These are phyloP conservation scores for Xylariaceae sp. DNA, from an alignment of 2,329 filamentous ascomycete genomes.

Conservation along the genomic window DNA sequence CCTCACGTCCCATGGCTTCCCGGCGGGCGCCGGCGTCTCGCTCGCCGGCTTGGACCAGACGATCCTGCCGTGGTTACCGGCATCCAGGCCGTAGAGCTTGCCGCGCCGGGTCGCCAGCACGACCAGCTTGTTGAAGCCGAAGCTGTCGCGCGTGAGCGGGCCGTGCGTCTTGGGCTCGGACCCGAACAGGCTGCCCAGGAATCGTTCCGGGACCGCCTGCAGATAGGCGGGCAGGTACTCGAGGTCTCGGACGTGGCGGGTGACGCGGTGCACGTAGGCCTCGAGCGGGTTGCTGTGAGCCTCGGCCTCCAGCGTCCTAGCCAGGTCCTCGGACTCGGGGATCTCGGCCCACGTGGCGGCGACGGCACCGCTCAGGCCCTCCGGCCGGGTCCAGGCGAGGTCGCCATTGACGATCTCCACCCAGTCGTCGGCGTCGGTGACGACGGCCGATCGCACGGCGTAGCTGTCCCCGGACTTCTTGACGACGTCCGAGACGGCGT, in stretches of 20 bases:
- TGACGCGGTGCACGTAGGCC: constrained; percentile 84
- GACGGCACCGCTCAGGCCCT: constrained; percentile 72
- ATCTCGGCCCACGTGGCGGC: constrained; percentile 76
- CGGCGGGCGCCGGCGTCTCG: constrained; percentile 42
- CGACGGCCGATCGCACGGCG: constrained; percentile 69
- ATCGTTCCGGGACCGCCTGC: constrained; percentile 56
- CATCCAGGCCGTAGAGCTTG: constrained; percentile 72
- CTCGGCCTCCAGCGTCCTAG: constrained; percentile 76
- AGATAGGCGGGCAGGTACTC: constrained; percentile 69
- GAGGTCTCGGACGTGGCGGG: constrained; percentile 73
- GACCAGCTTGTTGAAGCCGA: constrained; percentile 83
- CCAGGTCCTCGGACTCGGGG: constrained; percentile 64
- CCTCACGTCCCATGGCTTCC: constrained; percentile 57
- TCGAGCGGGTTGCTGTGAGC: constrained; percentile 70
- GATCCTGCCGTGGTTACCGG: constrained; percentile 63
- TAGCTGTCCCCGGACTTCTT: constrained; percentile 60
- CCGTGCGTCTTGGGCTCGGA: constrained; percentile 37
- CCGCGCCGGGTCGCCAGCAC: constrained; percentile 74
- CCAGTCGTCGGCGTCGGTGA: constrained; percentile 67
- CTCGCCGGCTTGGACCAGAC: constrained; percentile 66
- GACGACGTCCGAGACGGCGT: constrained; percentile 76
- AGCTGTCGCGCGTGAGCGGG: constrained; percentile 59
- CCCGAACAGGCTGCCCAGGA: constrained; percentile 59
- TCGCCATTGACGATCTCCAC: constrained; percentile 76
- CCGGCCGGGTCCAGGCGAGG: constrained; percentile 69